Evolutionary conservation across 1,284 basidiomycete genomes (phyloP).

Genomic region (Pascua guehoae): DNA sequence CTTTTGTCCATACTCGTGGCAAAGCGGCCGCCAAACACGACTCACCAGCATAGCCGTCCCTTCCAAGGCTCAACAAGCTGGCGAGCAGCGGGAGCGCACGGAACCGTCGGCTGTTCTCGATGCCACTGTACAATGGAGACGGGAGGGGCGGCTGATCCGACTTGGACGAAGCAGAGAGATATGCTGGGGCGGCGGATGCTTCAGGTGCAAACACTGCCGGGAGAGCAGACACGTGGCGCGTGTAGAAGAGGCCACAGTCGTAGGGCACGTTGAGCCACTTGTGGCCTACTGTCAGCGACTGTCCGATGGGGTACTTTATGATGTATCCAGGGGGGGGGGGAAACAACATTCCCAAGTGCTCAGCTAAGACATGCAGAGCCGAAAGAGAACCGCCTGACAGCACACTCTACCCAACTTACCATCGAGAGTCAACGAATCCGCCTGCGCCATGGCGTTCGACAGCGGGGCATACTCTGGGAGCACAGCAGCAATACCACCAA

Average conservation of each 20-base stretch:
- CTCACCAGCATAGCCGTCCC: slow-evolving; percentile 48
- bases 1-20: no score
- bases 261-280: slow-evolving; percentile 55
- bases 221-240: slow-evolving; percentile 36
- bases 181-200: slow-evolving; percentile 48
- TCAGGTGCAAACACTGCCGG: slow-evolving; percentile 51
- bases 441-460: slow-evolving; percentile 47
- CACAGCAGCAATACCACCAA: slow-evolving; percentile 52
- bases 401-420: slow-evolving; percentile 32
- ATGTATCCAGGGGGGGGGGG: no score
- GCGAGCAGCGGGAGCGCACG: slow-evolving; percentile 54
- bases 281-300: slow-evolving; percentile 36
- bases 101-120: slow-evolving; percentile 56
- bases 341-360: not conserved
- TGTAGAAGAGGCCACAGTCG: slow-evolving; percentile 55
- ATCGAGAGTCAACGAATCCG: slow-evolving; percentile 53
- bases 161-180: slow-evolving; percentile 33
- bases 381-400: not conserved
- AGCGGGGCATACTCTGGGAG: slow-evolving; percentile 48
- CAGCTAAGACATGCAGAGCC: not conserved
- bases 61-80: slow-evolving; percentile 50
- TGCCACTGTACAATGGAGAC: slow-evolving; percentile 47
- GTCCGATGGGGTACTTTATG: no score
- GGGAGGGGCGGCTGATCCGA: slow-evolving; percentile 11
- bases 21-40: not conserved